phyloP scores from a whole-genome alignment of 208 protist genomes.

The Trichomonas gallinae region DNA sequence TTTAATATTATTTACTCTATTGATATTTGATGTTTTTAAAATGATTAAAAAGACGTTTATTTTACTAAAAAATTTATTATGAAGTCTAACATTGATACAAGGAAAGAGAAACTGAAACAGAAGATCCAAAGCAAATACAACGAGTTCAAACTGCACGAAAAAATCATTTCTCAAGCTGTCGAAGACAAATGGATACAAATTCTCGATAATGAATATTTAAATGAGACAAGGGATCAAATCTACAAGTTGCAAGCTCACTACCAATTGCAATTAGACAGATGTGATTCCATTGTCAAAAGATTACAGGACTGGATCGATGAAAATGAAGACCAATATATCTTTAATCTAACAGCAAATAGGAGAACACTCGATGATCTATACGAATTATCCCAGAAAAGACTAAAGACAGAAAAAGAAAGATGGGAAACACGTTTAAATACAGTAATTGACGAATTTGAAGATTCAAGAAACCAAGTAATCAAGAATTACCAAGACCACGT shows the following conservation, averaged over 20 bases:
- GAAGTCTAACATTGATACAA: neutral
- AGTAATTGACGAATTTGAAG: neutral
- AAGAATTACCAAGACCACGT: neutral
- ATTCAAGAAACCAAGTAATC: neutral
- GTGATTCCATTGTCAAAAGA: neutral
- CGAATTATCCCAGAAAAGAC: neutral
- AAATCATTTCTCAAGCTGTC: neutral
- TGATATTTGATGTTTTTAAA: too few relatives aligned
- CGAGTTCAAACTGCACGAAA: neutral
- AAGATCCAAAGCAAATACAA: neutral
- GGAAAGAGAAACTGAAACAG: neutral
- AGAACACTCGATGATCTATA: neutral
- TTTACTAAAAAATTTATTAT: neutral
- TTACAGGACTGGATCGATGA: neutral
- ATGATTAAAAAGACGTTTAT: neutral
- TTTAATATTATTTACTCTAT: too few relatives aligned
- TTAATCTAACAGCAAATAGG: neutral
- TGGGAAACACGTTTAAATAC: neutral
- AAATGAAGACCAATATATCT: neutral
- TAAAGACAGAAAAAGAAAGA: neutral
- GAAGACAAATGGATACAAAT: neutral
- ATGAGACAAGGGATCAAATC: neutral
- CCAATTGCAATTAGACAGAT: neutral
- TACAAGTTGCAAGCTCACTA: neutral
- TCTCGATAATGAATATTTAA: neutral